Evolutionary conservation across 371 early-diverging fungal species (phyloP).

Genomic region (Mucor mucedo): DNA sequence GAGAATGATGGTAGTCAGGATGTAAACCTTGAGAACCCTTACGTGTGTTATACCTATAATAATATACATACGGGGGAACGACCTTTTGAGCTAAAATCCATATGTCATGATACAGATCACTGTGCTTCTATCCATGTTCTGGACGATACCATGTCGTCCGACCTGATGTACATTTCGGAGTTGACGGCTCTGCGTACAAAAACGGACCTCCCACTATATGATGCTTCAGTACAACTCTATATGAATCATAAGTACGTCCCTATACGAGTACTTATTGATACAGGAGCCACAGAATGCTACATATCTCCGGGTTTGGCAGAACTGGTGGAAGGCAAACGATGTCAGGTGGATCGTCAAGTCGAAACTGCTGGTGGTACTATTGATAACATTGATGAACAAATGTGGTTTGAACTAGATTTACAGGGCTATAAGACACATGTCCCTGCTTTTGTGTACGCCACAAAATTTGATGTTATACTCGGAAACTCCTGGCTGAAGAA

Average conservation of each 20-base stretch:
- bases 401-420: background rate
- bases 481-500: slow-evolving; percentile 11
- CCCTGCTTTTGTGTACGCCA: slow-evolving; percentile 5
- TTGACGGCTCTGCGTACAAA: background rate
- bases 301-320: background rate
- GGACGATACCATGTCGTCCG: no score
- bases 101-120: no score
- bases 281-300: background rate
- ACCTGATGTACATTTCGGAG: background rate
- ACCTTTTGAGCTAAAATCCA: no score
- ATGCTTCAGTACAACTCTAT: background rate
- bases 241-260: background rate
- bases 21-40: no score
- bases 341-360: background rate
- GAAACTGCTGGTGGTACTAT: slow-evolving; percentile 13
- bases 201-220: background rate
- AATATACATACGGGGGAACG: no score
- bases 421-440: background rate
- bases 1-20: no score
- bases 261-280: background rate
- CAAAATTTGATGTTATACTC: slow-evolving; percentile 13
- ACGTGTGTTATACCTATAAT: no score
- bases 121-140: no score
- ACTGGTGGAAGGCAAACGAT: no score
- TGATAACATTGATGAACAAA: slow-evolving; percentile 2